phyloP scores from a whole-genome alignment of 1,284 basidiomycete genomes.

The Trametes hirsuta region DNA sequence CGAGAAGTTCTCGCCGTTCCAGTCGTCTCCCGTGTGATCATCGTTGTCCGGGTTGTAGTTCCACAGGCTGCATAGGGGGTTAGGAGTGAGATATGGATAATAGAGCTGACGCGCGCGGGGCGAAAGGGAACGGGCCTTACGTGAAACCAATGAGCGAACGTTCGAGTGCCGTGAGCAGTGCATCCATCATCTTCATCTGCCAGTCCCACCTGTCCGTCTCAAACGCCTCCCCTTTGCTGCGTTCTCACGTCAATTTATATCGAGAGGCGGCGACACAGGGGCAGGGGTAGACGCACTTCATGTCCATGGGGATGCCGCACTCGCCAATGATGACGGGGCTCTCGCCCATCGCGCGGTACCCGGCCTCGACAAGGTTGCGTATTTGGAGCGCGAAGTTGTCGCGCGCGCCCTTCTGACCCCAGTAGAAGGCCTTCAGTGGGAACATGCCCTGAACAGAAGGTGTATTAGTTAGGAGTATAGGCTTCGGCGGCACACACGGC shows the following conservation, averaged over 20 bases:
- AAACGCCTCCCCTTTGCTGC: slow-evolving; percentile 74
- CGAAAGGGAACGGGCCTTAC: slow-evolving; percentile 50
- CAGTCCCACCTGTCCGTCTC: slow-evolving; percentile 74
- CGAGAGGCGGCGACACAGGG: not conserved
- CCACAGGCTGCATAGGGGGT: slow-evolving; percentile 68
- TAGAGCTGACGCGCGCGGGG: not conserved
- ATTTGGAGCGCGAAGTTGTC: slow-evolving; percentile 86
- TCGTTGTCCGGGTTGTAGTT: slow-evolving; percentile 92
- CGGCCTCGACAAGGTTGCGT: slow-evolving; percentile 73
- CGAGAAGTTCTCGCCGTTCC: slow-evolving; percentile 97
- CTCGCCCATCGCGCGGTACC: slow-evolving; percentile 72
- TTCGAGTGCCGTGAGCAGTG: slow-evolving; percentile 80
- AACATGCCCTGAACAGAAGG: slow-evolving; percentile 76
- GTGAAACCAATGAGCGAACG: slow-evolving; percentile 77
- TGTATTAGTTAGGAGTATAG: not conserved
- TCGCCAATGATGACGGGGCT: slow-evolving; percentile 87
- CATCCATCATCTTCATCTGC: slow-evolving; percentile 90
- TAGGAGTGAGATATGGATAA: not conserved
- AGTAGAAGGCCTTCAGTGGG: slow-evolving; percentile 78
- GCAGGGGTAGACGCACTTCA: slow-evolving; percentile 67
- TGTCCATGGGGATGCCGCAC: slow-evolving; percentile 91
- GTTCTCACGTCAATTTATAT: not conserved
- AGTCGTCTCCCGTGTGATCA: slow-evolving; percentile 82
- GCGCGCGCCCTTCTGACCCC: slow-evolving; percentile 79
- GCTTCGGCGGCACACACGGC: not conserved